phyloP scores from a whole-genome alignment of 2,329 filamentous ascomycete genomes.

The Raffaelea albimanens region DNA sequence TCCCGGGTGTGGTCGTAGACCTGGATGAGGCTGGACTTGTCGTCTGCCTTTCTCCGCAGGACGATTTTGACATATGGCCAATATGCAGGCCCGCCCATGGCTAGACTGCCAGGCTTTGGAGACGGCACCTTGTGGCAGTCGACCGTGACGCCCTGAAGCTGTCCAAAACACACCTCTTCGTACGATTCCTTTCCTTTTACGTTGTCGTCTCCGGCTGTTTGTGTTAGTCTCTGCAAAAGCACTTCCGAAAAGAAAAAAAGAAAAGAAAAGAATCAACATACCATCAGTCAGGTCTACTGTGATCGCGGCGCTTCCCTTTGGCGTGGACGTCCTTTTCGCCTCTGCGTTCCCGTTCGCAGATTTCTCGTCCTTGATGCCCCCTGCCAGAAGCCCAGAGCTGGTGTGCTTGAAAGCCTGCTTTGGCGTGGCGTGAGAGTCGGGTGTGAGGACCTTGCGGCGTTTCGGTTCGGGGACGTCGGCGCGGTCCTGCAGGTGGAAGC shows the following conservation, averaged over 20 bases:
- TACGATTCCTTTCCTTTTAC: constrained; percentile 48
- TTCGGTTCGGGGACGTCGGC: constrained; percentile 50
- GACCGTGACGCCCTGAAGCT: constrained; percentile 58
- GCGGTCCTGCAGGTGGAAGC: constrained; percentile 67
- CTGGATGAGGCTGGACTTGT: constrained; percentile 52
- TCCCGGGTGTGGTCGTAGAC: constrained; percentile 63
- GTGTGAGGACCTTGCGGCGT: constrained; percentile 42
- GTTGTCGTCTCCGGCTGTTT: not conserved
- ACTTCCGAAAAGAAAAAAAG: not conserved
- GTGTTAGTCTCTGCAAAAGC: not conserved
- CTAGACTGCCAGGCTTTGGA: constrained; percentile 53
- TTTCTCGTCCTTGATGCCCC: not conserved
- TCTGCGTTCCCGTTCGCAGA: not conserved
- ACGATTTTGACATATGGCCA: constrained; percentile 70
- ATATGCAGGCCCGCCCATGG: constrained; percentile 46
- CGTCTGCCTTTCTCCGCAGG: constrained; percentile 49
- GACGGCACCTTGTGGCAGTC: constrained; percentile 60
- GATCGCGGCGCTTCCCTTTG: constrained; percentile 18
- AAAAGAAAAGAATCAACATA: constrained; percentile 11
- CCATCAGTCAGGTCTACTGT: constrained; percentile 52
- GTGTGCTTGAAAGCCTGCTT: constrained; percentile 33
- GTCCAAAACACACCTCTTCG: constrained; percentile 71
- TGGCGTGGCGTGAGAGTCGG: constrained; percentile 5
- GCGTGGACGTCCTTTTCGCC: constrained; percentile 17
- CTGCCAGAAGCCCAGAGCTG: constrained; percentile 49